Evolutionary conservation across 2,329 filamentous ascomycete genomes (phyloP).

Genomic region (Fusarium sp.): DNA sequence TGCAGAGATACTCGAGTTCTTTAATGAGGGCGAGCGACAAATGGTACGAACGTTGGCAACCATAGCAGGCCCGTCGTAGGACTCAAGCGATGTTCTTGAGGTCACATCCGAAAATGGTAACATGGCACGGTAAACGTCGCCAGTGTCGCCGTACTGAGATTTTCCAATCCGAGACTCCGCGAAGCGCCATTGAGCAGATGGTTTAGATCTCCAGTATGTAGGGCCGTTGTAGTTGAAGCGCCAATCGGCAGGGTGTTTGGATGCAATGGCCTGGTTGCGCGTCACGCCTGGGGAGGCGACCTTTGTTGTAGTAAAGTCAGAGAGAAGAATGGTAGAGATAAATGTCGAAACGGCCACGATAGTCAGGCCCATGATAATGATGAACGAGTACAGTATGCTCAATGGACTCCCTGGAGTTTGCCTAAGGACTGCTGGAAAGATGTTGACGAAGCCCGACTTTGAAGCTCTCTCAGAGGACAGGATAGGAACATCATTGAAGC

Average conservation of each 20-base stretch:
- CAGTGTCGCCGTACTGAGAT: not conserved
- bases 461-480: not conserved
- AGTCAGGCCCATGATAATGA: not conserved
- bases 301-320: not conserved
- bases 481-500: not conserved
- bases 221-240: not conserved
- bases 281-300: not conserved
- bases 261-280: not conserved
- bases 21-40: not conserved
- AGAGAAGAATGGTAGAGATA: constrained; percentile 20
- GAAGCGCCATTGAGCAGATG: constrained; percentile 17
- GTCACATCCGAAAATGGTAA: not conserved
- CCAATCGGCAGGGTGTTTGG: not conserved
- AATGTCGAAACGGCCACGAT: constrained; percentile 5
- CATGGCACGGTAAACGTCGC: constrained; percentile 9
- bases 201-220: not conserved
- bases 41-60: not conserved
- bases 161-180: not conserved
- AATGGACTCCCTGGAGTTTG: not conserved
- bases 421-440: not conserved
- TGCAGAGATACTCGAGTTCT: not conserved
- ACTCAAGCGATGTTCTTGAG: not conserved
- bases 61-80: not conserved
- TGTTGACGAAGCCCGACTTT: not conserved
- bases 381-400: not conserved